Evolutionary conservation across 1,284 basidiomycete species (phyloP).

Genomic region (Cutaneotrichosporon sp.): DNA sequence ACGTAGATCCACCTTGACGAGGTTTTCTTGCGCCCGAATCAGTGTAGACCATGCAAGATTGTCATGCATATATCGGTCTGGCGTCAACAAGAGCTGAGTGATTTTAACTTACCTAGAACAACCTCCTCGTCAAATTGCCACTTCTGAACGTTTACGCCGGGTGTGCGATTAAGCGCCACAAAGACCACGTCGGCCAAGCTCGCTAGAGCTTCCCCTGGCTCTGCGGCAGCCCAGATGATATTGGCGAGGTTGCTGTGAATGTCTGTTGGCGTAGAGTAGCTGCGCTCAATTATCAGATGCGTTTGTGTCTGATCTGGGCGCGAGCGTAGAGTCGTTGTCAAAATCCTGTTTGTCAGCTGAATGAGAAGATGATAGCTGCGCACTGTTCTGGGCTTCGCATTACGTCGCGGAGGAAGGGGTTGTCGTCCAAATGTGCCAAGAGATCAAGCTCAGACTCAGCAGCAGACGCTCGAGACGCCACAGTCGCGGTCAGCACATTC

Average conservation of each 20-base stretch:
- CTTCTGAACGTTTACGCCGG: conserved; percentile 20
- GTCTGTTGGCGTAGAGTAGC: conserved; percentile 6
- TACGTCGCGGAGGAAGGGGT: conserved; percentile 3
- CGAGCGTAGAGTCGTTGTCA: conserved; percentile 1
- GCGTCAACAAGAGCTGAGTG: neutral
- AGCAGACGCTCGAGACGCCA: neutral
- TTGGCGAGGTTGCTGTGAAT: conserved; percentile 23
- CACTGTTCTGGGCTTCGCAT: conserved; percentile 6
- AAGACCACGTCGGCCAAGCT: conserved; percentile 31
- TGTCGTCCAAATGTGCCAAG: neutral
- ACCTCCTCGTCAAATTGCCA: conserved; percentile 38
- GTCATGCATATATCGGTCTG: conserved; percentile 36
- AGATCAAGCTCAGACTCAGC: neutral
- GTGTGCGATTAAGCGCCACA: conserved; percentile 23
- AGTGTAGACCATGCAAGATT: conserved; percentile 31
- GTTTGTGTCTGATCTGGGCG: conserved; percentile 1
- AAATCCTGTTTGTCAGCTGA: conserved; percentile 8
- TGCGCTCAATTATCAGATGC: conserved; percentile 10
- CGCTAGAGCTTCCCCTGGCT: conserved; percentile 22
- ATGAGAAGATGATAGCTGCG: neutral
- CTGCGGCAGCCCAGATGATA: conserved; percentile 29
- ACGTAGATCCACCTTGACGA: conserved; percentile 27
- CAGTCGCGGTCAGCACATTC: neutral
- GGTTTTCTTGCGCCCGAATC: conserved; percentile 31
- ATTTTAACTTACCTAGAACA: conserved; percentile 29